Conservation (phyloP, 129 eudicot species). For the Apium graveolens region DNA sequence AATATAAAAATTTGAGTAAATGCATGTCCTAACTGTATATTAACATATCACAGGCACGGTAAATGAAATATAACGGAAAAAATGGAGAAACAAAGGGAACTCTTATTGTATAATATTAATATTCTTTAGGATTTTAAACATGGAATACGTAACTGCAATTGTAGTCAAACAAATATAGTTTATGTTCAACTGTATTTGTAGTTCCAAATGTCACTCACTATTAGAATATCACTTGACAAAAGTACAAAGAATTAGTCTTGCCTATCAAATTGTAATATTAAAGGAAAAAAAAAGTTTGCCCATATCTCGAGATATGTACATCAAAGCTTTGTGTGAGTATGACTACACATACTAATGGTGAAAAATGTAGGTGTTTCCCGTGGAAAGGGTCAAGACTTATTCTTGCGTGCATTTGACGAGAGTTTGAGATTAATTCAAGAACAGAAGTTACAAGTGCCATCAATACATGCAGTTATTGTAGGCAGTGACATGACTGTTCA, state of each 20-base stretch:
- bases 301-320: neutral
- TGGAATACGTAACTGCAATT: neutral
- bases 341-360: neutral
- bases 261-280: neutral
- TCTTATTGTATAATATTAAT: neutral
- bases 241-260: neutral
- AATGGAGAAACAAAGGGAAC: neutral
- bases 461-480: conserved; percentile 61
- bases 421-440: conserved; percentile 55
- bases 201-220: neutral
- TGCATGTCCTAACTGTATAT: neutral
- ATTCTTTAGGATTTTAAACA: neutral
- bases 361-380: conserved; percentile 69
- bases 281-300: neutral
- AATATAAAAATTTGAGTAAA: neutral
- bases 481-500: conserved; percentile 85
- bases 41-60: neutral
- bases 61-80: neutral
- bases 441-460: conserved; percentile 69
- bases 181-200: neutral
- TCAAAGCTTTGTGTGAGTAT: neutral
- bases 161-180: neutral
- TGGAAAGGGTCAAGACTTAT: conserved; percentile 93
- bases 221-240: neutral
- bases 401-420: conserved; percentile 63